Base-by-base conservation (phyloP, 768 basidiomycete genomes). In the Cyathus striatus region DNA sequence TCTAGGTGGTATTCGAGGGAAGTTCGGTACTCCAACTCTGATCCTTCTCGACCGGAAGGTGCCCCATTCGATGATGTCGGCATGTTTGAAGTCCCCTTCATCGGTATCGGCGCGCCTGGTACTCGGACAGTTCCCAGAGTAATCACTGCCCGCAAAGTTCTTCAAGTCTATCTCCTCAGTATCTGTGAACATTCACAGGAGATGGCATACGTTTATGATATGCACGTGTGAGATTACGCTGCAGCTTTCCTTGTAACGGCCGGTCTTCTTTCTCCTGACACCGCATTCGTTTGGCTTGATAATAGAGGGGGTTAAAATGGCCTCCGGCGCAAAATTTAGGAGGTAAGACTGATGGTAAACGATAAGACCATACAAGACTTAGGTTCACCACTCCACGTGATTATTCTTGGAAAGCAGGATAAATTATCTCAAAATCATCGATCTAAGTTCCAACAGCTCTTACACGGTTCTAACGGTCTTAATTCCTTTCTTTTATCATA, bases 371-470 rank as follows among this genome's bases (percentile, higher is more conserved):
- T 47, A 42, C 36, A 38, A 42, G 23, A 38, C 40, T 47, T 48
- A 34, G 42, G 42, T 41, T 49, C 42, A n/a, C 41, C 35, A 10
- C 53, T 59, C 53, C 60, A 61, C 60, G 60, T 61, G 60, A 61
- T 61, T 48, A 40, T 49, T 42, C 46, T 49, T 47, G 59, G 48
- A 53, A 53, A 52, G 47, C 27, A n/a, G n/a, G 44, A 53, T 48
- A 50, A 52, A 54, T 55, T 54, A 47, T 49, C 48, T 37, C 47
- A 49, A 41, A 45, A 45, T 51, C 50, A 56, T 57, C 50, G 54
- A 55, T 53, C 23, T 43, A 18, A 13, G 12, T 32, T 14, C 35
- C 23, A 24, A 12, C 13, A 10, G 41, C 42, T n/a, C n/a, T n/a
- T n/a, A n/a, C n/a, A n/a, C n/a, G n/a, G n/a, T n/a, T n/a, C n/a